Percentiles rank a stretch among this genome's conserved stretches.
These are phyloP conservation scores for Arxiozyma bovina DNA, from an alignment of 1,139 yeast genomes.

Conservation along the genomic window DNA sequence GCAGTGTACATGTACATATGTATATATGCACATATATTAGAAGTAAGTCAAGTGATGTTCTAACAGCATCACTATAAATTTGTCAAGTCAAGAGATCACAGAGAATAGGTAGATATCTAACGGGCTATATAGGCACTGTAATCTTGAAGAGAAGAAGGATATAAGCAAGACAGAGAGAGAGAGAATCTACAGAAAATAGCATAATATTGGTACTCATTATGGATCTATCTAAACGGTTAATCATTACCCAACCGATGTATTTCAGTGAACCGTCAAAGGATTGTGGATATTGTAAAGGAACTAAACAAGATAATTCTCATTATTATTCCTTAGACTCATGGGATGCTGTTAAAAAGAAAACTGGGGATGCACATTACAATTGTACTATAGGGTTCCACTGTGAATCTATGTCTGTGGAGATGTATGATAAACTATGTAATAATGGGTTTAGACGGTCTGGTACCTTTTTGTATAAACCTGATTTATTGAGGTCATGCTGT, in stretches of 20 bases:
- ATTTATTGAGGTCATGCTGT: slow-evolving; percentile 66
- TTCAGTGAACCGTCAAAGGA: slow-evolving; percentile 26
- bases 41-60: no score
- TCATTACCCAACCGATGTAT: slow-evolving; percentile 33
- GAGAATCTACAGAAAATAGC: background rate
- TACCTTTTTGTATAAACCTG: slow-evolving; percentile 61
- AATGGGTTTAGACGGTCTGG: slow-evolving; percentile 80
- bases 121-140: background rate
- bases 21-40: no score
- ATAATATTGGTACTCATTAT: background rate
- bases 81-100: no score
- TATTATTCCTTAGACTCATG: slow-evolving; percentile 35
- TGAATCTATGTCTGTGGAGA: slow-evolving; percentile 40
- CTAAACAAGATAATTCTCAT: slow-evolving; percentile 33
- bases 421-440: slow-evolving; percentile 59
- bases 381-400: slow-evolving; percentile 43
- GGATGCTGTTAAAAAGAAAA: slow-evolving; percentile 10
- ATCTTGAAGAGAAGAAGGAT: background rate
- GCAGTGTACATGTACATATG: background rate
- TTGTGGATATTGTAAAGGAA: slow-evolving; percentile 61
- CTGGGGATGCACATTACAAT: slow-evolving; percentile 6
- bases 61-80: background rate
- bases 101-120: background rate
- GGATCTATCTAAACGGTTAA: slow-evolving; percentile 13
- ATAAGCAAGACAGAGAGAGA: background rate